phyloP scores from a whole-genome alignment of 345 rosid genomes.

The Camelina sativa region DNA sequence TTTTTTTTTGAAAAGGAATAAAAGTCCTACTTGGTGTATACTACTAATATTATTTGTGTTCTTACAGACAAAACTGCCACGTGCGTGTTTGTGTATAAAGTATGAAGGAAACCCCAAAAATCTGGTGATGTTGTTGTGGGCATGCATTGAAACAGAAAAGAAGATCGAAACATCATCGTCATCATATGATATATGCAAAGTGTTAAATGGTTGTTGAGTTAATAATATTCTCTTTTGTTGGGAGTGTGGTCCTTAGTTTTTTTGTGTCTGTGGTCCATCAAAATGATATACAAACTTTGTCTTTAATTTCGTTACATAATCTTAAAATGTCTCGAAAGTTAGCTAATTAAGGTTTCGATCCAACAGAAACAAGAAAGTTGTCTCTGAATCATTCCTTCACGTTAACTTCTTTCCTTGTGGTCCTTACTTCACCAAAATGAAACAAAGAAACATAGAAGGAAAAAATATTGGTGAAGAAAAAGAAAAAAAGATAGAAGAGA shows the following conservation, averaged over 20 bases:
- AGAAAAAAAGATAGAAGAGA: background rate
- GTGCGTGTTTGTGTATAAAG: conserved; percentile 27
- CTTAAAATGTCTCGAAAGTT: conserved; percentile 33
- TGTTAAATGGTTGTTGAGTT: conserved; percentile 40
- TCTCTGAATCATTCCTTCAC: conserved; percentile 31
- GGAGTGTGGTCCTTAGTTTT: conserved; percentile 45
- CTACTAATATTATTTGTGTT: background rate
- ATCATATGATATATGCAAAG: conserved; percentile 38
- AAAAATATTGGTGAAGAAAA: no score
- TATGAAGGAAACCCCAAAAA: conserved; percentile 22
- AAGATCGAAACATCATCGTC: conserved; percentile 37
- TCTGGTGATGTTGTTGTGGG: conserved; percentile 40
- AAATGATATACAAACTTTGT: conserved; percentile 33
- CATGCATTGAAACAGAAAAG: conserved; percentile 35
- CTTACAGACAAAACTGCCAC: conserved; percentile 15
- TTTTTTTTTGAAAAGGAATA: background rate
- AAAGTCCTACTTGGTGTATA: background rate
- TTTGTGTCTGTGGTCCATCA: conserved; percentile 46
- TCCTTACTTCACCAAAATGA: conserved; percentile 28
- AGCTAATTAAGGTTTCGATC: conserved; percentile 38
- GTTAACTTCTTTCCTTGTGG: conserved; percentile 22
- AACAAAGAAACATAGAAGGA: background rate
- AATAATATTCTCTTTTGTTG: conserved; percentile 43
- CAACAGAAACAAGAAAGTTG: conserved; percentile 31
- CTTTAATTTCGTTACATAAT: conserved; percentile 33